Evolutionary conservation across 306 rosid genomes (phyloP), one percentile per base, ranked within the genome.

Genomic region (Castanospermum australe): DNA sequence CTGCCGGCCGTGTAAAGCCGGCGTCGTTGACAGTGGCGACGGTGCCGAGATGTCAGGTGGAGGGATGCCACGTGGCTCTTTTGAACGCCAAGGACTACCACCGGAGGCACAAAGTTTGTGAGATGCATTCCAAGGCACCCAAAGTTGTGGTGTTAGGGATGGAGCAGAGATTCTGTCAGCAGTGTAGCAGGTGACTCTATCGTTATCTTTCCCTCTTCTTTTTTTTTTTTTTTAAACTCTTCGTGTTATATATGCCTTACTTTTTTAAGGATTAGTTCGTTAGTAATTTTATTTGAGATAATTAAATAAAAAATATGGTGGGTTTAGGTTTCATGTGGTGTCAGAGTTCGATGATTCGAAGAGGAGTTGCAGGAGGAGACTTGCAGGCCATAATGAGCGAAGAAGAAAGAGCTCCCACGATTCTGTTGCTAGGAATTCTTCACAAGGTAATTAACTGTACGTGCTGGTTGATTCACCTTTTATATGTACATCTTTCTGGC

Each of bases 131-230:
- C 22, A 94, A 94, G 86, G 98, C 98, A 47, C 92, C 97, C 1
- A 92, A 85, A 76, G 98, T 92, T 45, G 85, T 91, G 25, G 97
- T 94, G 0, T 64, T 87, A 21, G 98, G 97, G 75, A 55, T 86
- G 72, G 97, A 90, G 72, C 98, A 94, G 86, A 92, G 98, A 65
- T 94, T 94, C 86, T 94, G 98, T 69, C 98, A 94, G 82, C 98
- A 94, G 87, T 94, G 98, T 71, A 94, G 98, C 92, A 91, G 98
- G 98, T 92, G 25, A 39, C 48, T 74, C 56, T 25, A 18, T 70
- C n/a, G n/a, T n/a, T n/a, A n/a, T n/a, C n/a, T n/a, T n/a, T n/a
- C n/a, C n/a, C n/a, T n/a, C n/a, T n/a, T n/a, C n/a, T n/a, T n/a
- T n/a, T n/a, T n/a, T n/a, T n/a, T n/a, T n/a, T n/a, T n/a, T n/a